Conservation (phyloP, 1,284 basidiomycete species). For the Rhodotorula sp. region DNA sequence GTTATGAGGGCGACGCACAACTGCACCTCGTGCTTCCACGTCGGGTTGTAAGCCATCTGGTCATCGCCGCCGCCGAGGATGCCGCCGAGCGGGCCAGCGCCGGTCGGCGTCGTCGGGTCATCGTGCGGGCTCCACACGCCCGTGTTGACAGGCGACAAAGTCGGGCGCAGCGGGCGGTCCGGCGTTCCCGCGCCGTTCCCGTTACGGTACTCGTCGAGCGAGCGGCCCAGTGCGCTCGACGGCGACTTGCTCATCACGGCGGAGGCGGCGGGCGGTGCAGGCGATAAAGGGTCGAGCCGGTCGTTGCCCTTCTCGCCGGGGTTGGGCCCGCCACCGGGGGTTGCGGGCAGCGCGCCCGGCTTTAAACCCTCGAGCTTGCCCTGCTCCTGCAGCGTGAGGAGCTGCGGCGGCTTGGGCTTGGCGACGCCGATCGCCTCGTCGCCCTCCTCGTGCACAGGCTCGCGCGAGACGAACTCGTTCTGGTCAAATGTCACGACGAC, state of each 20-base stretch:
- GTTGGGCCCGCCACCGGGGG: slow-evolving; percentile 17
- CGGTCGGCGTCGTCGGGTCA: slow-evolving; percentile 32
- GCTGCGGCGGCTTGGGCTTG: slow-evolving; percentile 51
- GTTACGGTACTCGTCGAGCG: slow-evolving; percentile 25
- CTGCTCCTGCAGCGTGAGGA: slow-evolving; percentile 14
- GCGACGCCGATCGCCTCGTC: slow-evolving; percentile 81
- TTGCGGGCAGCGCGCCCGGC: slow-evolving; percentile 12
- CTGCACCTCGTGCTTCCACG: slow-evolving; percentile 98
- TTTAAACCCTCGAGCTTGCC: slow-evolving; percentile 14
- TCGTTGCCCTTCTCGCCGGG: slow-evolving; percentile 4
- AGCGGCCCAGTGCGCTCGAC: slow-evolving; percentile 21
- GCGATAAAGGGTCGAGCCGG: neutral
- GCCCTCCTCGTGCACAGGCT: slow-evolving; percentile 81
- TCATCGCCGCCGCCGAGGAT: slow-evolving; percentile 18
- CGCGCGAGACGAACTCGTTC: slow-evolving; percentile 94
- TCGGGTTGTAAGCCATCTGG: slow-evolving; percentile 71
- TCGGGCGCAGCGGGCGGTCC: slow-evolving; percentile 6
- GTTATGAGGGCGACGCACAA: slow-evolving; percentile 66
- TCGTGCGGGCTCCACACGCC: slow-evolving; percentile 13
- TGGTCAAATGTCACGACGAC: slow-evolving; percentile 98
- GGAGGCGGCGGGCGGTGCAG: neutral
- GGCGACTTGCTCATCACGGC: slow-evolving; percentile 16
- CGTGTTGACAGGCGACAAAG: slow-evolving; percentile 22
- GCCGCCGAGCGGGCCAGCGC: slow-evolving; percentile 8
- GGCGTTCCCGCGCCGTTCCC: neutral